Percentiles rank a stretch among this genome's conserved stretches.
phyloP scores from a whole-genome alignment of 2,329 filamentous ascomycete species.

The Arthroderma uncinatum region DNA sequence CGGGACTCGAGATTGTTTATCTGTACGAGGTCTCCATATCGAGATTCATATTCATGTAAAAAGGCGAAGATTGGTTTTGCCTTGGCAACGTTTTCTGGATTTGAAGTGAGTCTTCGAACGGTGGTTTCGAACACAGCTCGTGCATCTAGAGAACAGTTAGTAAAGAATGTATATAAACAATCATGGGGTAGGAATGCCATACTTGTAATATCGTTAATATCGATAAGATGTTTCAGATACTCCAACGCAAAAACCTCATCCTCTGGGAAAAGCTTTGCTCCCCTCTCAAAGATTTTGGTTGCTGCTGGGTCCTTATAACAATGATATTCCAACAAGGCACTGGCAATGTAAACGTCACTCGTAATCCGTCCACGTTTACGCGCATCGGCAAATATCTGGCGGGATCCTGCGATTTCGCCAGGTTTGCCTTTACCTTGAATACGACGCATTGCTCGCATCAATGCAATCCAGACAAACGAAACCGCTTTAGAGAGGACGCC shows the following conservation, averaged over 20 bases:
- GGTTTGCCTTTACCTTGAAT: constrained; percentile 75
- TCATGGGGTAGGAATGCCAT: constrained; percentile 33
- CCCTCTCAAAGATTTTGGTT: constrained; percentile 90
- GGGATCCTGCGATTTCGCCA: constrained; percentile 59
- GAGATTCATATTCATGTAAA: constrained; percentile 90
- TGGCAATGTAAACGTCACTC: constrained; percentile 89
- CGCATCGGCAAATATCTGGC: constrained; percentile 81
- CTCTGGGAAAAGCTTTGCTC: constrained; percentile 83
- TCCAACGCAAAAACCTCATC: constrained; percentile 87
- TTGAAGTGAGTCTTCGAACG: constrained; percentile 67
- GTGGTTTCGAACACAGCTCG: constrained; percentile 93
- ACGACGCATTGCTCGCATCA: constrained; percentile 87
- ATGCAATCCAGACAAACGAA: constrained; percentile 86
- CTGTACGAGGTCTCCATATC: constrained; percentile 84
- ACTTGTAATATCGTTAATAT: constrained; percentile 89
- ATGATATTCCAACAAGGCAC: constrained; percentile 84
- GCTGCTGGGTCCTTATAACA: constrained; percentile 91
- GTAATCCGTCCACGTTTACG: constrained; percentile 77
- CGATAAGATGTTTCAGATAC: constrained; percentile 88
- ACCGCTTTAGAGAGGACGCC: constrained; percentile 71
- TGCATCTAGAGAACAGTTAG: constrained; percentile 52
- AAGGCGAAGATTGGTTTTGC: constrained; percentile 79
- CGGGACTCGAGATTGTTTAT: constrained; percentile 82
- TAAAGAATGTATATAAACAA: not conserved
- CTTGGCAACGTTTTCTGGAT: constrained; percentile 61